A percentile compares a stretch with the other conserved stretches of the same genome.
Conservation (phyloP, 371 early-diverging fungal genomes). For the Dichotomocladium elegans region DNA sequence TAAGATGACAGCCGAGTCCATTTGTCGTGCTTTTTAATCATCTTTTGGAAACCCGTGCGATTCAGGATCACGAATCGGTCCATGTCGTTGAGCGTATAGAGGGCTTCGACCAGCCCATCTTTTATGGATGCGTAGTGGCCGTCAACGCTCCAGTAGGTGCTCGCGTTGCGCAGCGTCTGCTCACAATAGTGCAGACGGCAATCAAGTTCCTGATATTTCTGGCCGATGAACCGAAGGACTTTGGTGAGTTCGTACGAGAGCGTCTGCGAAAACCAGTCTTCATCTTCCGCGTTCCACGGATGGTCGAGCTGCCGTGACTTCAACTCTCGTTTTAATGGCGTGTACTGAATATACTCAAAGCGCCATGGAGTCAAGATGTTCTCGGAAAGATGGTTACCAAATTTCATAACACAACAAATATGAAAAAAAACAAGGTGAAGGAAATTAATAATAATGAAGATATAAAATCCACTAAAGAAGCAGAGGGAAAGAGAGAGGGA, state of each 20-base stretch:
- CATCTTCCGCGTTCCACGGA: slow-evolving; percentile 56
- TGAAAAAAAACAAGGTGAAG: too few relatives aligned
- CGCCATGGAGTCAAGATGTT: slow-evolving; percentile 29
- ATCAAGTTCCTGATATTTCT: slow-evolving; percentile 80
- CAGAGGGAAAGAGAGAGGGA: slow-evolving; percentile 1
- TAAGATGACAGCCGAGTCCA: too few relatives aligned
- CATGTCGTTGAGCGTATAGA: slow-evolving; percentile 80
- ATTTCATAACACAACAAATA: slow-evolving; percentile 16
- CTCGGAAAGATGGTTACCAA: slow-evolving; percentile 16
- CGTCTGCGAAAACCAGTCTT: slow-evolving; percentile 68
- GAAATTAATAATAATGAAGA: not conserved
- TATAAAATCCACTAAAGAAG: not conserved
- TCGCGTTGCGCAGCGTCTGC: slow-evolving; percentile 52
- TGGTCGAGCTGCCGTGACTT: slow-evolving; percentile 27
- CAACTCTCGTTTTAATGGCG: slow-evolving; percentile 22
- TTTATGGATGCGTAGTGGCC: slow-evolving; percentile 39
- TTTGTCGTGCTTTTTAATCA: slow-evolving; percentile 94
- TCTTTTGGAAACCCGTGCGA: slow-evolving; percentile 91
- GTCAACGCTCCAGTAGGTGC: slow-evolving; percentile 30
- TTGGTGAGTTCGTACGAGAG: slow-evolving; percentile 77
- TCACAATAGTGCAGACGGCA: slow-evolving; percentile 83
- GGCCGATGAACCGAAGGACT: slow-evolving; percentile 73
- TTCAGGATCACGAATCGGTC: slow-evolving; percentile 90
- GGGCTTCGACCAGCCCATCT: slow-evolving; percentile 42
- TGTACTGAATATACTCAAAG: slow-evolving; percentile 23